phyloP scores from a whole-genome alignment of 2,329 filamentous ascomycete species.

The Fusarium luffae region DNA sequence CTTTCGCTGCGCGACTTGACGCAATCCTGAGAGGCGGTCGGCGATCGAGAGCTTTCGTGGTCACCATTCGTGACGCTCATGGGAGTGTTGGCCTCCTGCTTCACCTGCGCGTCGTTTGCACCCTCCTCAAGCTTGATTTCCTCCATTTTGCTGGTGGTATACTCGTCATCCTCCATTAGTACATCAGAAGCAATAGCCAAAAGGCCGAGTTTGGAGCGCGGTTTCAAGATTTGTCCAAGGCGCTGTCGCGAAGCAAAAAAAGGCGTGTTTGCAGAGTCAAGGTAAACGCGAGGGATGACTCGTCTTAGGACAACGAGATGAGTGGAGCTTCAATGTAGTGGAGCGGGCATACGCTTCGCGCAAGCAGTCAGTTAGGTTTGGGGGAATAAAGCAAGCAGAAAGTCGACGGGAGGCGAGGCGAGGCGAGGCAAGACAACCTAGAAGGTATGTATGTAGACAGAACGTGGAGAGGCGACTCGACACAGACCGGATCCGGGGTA shows the following conservation, averaged over 20 bases:
- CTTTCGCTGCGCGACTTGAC: conserved; percentile 61
- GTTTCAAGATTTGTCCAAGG: conserved; percentile 15
- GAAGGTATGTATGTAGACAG: background rate
- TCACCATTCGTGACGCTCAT: conserved; percentile 51
- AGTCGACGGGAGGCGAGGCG: conserved; percentile 10
- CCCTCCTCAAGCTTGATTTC: conserved; percentile 58
- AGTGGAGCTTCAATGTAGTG: conserved; percentile 44
- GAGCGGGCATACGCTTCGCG: conserved; percentile 42
- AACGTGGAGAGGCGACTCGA: conserved; percentile 17
- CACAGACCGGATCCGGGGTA: conserved; percentile 28
- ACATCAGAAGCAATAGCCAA: conserved; percentile 40
- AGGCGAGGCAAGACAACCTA: background rate
- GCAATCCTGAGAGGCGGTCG: conserved; percentile 58
- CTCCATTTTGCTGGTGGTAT: conserved; percentile 56
- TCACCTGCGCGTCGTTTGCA: conserved; percentile 52
- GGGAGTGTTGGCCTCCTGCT: conserved; percentile 55
- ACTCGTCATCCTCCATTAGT: conserved; percentile 57
- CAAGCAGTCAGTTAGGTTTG: conserved; percentile 31
- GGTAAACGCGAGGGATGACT: conserved; percentile 39
- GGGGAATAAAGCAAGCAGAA: conserved; percentile 29
- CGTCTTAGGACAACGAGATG: conserved; percentile 40
- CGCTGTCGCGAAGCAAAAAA: conserved; percentile 18
- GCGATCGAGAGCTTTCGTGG: conserved; percentile 48
- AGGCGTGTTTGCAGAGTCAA: conserved; percentile 30
- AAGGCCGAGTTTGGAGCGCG: conserved; percentile 15